A percentile compares a stretch with the other conserved stretches of the same genome.
These are phyloP conservation scores for Metschnikowia corniflorae DNA, from an alignment of 805 yeast genomes.

Conservation along the genomic window DNA sequence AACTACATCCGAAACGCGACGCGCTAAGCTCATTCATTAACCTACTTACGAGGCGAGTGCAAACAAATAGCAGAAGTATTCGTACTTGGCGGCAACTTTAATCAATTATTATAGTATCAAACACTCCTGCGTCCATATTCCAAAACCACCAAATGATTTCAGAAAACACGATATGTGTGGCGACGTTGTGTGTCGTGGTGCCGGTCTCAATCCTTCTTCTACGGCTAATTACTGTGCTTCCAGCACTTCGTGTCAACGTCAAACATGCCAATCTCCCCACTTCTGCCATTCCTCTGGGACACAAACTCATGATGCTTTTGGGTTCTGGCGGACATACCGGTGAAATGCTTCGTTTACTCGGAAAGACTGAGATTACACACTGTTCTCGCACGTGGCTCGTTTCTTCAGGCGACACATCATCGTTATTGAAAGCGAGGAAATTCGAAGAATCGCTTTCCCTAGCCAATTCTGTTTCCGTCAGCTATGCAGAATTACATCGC, in stretches of 20 bases:
- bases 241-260: slow-evolving; percentile 6
- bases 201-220: slow-evolving; percentile 5
- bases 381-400: slow-evolving; percentile 38
- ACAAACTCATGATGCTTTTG: slow-evolving; percentile 50
- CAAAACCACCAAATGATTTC: no score
- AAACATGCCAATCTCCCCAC: neutral
- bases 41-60: no score
- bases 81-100: no score
- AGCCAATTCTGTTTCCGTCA: slow-evolving; percentile 8
- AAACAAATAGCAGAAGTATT: no score
- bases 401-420: slow-evolving; percentile 51
- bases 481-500: slow-evolving; percentile 41
- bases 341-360: slow-evolving; percentile 77
- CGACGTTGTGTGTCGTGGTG: slow-evolving; percentile 2
- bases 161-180: slow-evolving; percentile 3
- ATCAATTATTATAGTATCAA: no score
- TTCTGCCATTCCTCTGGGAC: slow-evolving; percentile 1
- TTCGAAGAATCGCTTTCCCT: slow-evolving; percentile 26
- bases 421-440: slow-evolving; percentile 37
- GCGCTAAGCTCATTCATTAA: no score
- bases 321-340: slow-evolving; percentile 99
- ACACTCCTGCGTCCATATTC: no score
- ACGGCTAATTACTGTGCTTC: slow-evolving; percentile 13
- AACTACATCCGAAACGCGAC: no score
- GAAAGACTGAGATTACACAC: slow-evolving; percentile 29